A percentile compares a stretch with the other conserved stretches of the same genome.
Conservation (phyloP, 164 flowering plant genomes). For the Kingdonia uniflora region DNA sequence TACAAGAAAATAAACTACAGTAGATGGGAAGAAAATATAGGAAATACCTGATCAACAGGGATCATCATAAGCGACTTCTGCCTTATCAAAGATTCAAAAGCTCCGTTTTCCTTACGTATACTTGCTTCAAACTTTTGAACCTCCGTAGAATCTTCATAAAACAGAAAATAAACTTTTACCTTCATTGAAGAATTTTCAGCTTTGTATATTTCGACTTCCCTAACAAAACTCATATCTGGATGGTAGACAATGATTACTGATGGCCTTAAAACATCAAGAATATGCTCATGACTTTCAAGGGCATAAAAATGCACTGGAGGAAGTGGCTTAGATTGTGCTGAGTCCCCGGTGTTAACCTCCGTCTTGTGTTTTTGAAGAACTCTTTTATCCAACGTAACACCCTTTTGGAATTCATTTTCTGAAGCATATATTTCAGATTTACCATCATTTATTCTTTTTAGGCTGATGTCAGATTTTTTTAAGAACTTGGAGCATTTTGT, state of each 20-base stretch:
- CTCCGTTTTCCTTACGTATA: conserved; percentile 84
- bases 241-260: conserved; percentile 77
- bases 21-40: neutral
- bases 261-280: conserved; percentile 77
- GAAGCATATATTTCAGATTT: conserved; percentile 17
- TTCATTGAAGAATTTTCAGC: conserved; percentile 70
- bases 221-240: conserved; percentile 87
- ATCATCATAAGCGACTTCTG: conserved; percentile 96
- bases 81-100: conserved; percentile 92
- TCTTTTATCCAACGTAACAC: conserved; percentile 14
- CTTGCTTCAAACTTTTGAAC: conserved; percentile 97
- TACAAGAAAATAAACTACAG: no score
- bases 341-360: conserved; percentile 14
- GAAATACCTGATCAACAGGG: conserved; percentile 69
- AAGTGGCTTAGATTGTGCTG: conserved; percentile 29
- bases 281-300: conserved; percentile 57
- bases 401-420: conserved; percentile 18
- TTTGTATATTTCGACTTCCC: conserved; percentile 89
- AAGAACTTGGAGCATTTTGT: neutral
- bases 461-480: no score
- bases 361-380: conserved; percentile 25
- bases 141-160: conserved; percentile 92
- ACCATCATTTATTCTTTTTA: conserved; percentile 9
- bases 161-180: conserved; percentile 84
- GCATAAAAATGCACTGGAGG: conserved; percentile 79